A percentile compares a stretch with the other conserved stretches of the same genome.
Conservation (phyloP, 495 filamentous ascomycete genomes). For the Daldinia vernicosa region DNA sequence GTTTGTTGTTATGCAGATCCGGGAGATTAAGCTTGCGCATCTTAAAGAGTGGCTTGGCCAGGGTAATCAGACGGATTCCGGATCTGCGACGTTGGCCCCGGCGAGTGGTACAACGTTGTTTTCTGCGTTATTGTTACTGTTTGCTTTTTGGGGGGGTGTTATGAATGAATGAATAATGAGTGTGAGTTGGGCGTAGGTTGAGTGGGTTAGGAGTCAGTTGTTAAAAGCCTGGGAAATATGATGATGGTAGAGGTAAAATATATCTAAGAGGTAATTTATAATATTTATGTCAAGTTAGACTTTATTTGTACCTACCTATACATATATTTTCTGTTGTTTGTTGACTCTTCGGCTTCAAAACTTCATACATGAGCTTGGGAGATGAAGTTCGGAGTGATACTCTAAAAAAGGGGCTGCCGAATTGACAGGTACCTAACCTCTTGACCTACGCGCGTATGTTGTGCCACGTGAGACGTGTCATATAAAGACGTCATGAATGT, state of each 20-base stretch:
- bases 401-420: neutral
- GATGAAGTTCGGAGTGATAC: neutral
- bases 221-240: neutral
- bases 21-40: constrained; percentile 30
- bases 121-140: constrained; percentile 1
- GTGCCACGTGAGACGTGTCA: neutral
- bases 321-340: neutral
- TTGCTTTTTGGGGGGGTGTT: constrained; percentile 1
- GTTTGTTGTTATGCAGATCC: constrained; percentile 13
- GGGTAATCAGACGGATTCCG: constrained; percentile 17
- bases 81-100: constrained; percentile 1
- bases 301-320: too few species aligned
- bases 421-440: too few species aligned
- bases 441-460: neutral
- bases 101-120: neutral
- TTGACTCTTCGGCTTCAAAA: neutral
- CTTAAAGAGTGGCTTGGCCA: constrained; percentile 34
- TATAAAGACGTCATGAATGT: neutral
- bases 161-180: constrained; percentile 5
- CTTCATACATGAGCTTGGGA: neutral
- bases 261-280: neutral
- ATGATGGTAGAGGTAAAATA: neutral
- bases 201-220: neutral
- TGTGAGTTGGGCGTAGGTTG: neutral
- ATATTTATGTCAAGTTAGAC: neutral